A percentile compares a stretch with the other conserved stretches of the same genome.
These are phyloP conservation scores for Fusarium cyanostomum DNA, from an alignment of 2,329 filamentous ascomycete species.

Conservation along the genomic window DNA sequence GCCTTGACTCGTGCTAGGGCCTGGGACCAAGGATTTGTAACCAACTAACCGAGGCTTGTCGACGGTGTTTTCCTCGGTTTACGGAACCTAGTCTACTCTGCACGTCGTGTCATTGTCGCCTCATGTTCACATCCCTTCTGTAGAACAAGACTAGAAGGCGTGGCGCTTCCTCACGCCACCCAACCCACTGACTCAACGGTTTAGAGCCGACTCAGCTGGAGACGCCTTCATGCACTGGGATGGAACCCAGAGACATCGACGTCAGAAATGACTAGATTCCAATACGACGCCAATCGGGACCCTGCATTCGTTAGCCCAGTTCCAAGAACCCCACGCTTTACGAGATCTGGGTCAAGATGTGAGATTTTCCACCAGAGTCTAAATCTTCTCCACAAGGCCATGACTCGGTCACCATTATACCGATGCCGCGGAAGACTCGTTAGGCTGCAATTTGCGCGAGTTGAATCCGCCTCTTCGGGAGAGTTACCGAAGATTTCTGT, in stretches of 20 bases:
- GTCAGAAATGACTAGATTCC: not conserved
- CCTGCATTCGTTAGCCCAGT: not conserved
- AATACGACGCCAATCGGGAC: not conserved
- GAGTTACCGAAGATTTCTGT: not conserved
- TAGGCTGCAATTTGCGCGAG: not conserved
- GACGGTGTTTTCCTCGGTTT: not conserved
- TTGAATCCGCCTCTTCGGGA: not conserved
- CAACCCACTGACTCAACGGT: not conserved
- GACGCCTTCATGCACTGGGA: not conserved
- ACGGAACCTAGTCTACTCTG: not conserved
- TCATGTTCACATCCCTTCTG: not conserved
- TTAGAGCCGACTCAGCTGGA: not conserved
- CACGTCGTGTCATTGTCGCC: not conserved
- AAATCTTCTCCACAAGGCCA: not conserved
- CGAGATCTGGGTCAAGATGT: not conserved
- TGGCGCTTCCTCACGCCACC: not conserved
- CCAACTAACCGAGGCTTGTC: not conserved
- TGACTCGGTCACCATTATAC: conserved; percentile 1
- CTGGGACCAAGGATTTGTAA: not conserved
- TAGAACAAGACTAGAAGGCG: not conserved
- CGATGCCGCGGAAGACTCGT: not conserved
- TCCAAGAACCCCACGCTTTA: not conserved
- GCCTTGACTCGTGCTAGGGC: not conserved
- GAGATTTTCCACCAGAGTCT: not conserved
- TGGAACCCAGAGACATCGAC: not conserved